A percentile compares a stretch with the other conserved stretches of the same genome.
Conservation (phyloP, 345 rosid species). For the Hibiscus trionum region DNA sequence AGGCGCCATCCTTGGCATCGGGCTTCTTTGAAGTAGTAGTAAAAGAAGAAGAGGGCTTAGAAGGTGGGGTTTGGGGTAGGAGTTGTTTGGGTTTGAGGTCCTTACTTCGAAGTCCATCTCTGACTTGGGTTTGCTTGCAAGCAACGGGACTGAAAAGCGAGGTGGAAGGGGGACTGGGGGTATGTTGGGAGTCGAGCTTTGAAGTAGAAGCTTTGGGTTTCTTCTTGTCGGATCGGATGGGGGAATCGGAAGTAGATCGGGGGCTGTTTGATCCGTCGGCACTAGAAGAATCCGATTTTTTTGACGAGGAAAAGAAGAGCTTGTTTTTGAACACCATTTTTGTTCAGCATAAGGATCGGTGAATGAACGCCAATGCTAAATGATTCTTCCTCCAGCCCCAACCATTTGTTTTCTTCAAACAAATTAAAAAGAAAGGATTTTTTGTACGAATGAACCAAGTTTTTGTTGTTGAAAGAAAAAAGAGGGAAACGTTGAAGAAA, state of each 20-base stretch:
- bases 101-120: slow-evolving; percentile 57
- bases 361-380: background rate
- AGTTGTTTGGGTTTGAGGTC: slow-evolving; percentile 33
- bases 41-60: slow-evolving; percentile 30
- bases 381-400: background rate
- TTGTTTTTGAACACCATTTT: slow-evolving; percentile 94
- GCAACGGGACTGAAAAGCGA: slow-evolving; percentile 15
- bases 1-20: slow-evolving; percentile 29
- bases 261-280: slow-evolving; percentile 89
- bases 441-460: too few species aligned
- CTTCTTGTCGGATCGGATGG: slow-evolving; percentile 82
- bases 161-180: slow-evolving; percentile 11
- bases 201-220: slow-evolving; percentile 53
- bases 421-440: background rate
- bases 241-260: slow-evolving; percentile 85
- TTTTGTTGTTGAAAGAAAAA: background rate
- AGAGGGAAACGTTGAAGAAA: background rate
- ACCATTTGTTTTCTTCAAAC: background rate
- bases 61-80: slow-evolving; percentile 9
- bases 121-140: slow-evolving; percentile 45
- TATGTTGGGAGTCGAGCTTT: slow-evolving; percentile 19
- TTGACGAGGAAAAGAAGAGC: slow-evolving; percentile 85
- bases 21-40: slow-evolving; percentile 35
- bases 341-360: background rate
- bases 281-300: slow-evolving; percentile 80